Evolutionary conservation across 345 rosid species (phyloP).

Genomic region (Hibiscus tridactylites): DNA sequence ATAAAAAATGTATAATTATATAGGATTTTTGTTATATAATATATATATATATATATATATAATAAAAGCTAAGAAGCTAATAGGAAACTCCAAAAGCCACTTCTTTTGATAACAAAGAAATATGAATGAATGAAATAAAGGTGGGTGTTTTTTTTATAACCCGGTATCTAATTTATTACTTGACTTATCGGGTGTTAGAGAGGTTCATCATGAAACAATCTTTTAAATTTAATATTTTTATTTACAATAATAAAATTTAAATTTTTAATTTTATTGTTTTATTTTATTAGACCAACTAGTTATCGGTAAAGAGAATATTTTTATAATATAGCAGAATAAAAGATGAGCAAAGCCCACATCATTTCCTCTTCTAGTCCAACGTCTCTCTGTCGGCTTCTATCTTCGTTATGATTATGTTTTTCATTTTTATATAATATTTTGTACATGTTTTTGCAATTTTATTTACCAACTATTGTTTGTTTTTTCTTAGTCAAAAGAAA

Average conservation of each 20-base stretch:
- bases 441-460: not conserved
- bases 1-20: no score
- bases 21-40: no score
- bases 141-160: not conserved
- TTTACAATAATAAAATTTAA: no score
- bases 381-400: constrained; percentile 35
- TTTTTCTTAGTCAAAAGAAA: not conserved
- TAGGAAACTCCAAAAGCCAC: not conserved
- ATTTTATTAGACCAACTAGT: no score
- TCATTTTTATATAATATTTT: no score
- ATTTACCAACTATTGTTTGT: not conserved
- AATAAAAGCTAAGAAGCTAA: not conserved
- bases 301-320: no score
- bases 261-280: no score
- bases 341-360: constrained; percentile 30
- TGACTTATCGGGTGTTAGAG: no score
- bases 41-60: no score
- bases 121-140: not conserved
- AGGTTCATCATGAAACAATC: no score
- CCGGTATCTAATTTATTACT: no score
- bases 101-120: not conserved
- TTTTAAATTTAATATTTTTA: no score
- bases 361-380: constrained; percentile 37
- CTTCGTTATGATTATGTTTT: not conserved
- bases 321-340: constrained; percentile 3